These are phyloP conservation scores for Paracamarosporium sp. DNA, from an alignment of 2,329 filamentous ascomycete genomes.

Conservation along the genomic window DNA sequence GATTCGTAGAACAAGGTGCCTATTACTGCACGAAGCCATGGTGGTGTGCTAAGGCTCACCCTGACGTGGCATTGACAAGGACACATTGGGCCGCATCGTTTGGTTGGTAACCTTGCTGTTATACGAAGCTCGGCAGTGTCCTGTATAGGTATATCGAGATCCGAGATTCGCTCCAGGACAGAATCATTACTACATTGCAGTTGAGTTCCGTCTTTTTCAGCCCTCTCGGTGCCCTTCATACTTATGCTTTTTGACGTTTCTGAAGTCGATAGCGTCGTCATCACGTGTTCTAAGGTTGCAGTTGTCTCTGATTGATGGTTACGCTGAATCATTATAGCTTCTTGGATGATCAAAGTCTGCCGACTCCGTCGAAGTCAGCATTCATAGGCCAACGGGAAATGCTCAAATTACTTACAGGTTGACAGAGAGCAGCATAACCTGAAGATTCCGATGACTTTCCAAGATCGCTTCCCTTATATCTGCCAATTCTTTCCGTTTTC, in stretches of 20 bases:
- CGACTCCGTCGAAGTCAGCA: neutral
- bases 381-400: neutral
- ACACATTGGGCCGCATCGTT: neutral
- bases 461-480: neutral
- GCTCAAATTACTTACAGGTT: neutral
- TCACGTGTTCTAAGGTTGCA: neutral
- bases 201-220: neutral
- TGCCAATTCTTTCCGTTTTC: neutral
- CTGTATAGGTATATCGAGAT: neutral
- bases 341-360: neutral
- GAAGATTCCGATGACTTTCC: constrained; percentile 1
- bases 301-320: neutral
- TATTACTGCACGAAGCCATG: neutral
- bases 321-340: neutral
- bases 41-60: neutral
- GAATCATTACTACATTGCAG: too few relatives aligned
- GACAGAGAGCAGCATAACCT: neutral
- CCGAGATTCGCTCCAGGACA: neutral
- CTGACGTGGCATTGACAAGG: constrained; percentile 9
- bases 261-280: neutral
- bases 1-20: constrained; percentile 9
- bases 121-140: neutral
- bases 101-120: neutral
- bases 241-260: neutral
- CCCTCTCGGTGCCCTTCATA: neutral